These are phyloP conservation scores for Pecoramyces ruminantium DNA, from an alignment of 192 early-diverging fungal species.

Conservation along the genomic window DNA sequence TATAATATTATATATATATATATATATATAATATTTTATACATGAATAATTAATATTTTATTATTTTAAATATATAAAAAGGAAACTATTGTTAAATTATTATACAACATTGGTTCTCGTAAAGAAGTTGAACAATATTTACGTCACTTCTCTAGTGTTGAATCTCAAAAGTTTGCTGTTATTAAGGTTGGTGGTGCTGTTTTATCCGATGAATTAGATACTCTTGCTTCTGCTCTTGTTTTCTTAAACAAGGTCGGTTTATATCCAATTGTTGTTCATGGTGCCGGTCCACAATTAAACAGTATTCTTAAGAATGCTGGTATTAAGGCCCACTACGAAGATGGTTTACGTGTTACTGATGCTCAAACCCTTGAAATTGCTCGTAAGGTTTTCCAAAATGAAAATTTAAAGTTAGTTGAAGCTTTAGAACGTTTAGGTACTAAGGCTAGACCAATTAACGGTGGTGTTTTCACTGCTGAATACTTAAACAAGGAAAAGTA, in stretches of 20 bases:
- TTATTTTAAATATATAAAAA: slow-evolving; percentile 11
- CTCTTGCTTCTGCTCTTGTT: slow-evolving; percentile 82
- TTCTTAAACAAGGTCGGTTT: slow-evolving; percentile 95
- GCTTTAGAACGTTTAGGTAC: slow-evolving; percentile 90
- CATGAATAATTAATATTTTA: no score
- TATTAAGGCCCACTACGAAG: slow-evolving; percentile 92
- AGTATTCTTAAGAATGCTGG: slow-evolving; percentile 69
- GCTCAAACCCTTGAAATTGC: slow-evolving; percentile 83
- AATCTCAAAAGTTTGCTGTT: slow-evolving; percentile 98
- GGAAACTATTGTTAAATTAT: slow-evolving; percentile 70
- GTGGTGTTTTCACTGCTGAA: slow-evolving; percentile 90
- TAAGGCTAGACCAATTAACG: slow-evolving; percentile 84
- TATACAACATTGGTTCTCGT: slow-evolving; percentile 98
- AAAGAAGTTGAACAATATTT: slow-evolving; percentile 99
- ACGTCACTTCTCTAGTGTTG: slow-evolving; percentile 87
- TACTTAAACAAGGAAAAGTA: slow-evolving; percentile 93
- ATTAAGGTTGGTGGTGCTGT: slow-evolving; percentile 97
- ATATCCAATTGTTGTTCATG: slow-evolving; percentile 96
- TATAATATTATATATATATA: no score
- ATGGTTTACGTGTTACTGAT: slow-evolving; percentile 96
- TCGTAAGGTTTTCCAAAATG: slow-evolving; percentile 79
- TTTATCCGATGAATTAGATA: slow-evolving; percentile 88
- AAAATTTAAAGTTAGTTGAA: slow-evolving; percentile 94
- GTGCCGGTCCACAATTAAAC: slow-evolving; percentile 95
- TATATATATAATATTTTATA: no score